Base-by-base conservation (phyloP, 352 stramenopile genomes). In the Phytophthora capsici region DNA sequence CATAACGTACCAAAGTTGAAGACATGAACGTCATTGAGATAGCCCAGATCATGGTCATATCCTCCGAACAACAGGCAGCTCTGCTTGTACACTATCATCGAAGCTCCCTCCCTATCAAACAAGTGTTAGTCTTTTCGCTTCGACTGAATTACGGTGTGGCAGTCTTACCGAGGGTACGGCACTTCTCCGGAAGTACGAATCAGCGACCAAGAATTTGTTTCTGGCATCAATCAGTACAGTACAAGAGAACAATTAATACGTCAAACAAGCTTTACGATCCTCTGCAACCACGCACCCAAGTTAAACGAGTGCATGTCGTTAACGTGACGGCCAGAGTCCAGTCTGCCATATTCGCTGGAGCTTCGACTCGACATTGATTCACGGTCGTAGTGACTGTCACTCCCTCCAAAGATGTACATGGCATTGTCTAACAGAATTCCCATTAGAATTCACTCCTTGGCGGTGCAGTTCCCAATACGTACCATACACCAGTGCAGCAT, bases 261-360 rank as follows among this genome's bases (percentile, higher is more conserved):
- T 19, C 16, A 20, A 48, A 23, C 8, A n/a, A 16, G 0, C 22
- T 25, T 41, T 41, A 9, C 13, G 16, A 32, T 23, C 19, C 30
- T 20, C 26, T 17, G 14, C 9, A 16, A 44, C 2, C 32, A 57
- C 69, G 47, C 57, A 91, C 85, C 85, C 56, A 95, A 93, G 71
- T 98, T 95, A 73, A 98, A 99, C 77, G 98, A 91, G 65, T 99
- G 93, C 73, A 99, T 98, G 74, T 99, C 97, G 51, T 93, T 97
- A 53, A 95, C 84, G 55, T 97, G 96, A 50, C 84, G 93, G 28
- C 95, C 95, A 19, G 64, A 62, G 32, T 77, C 69, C 17, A 60
- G 16, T 71, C 69, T 52, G 62, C 98, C 96, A 66, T 99, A 99
- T 41, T 96, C 94, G 28, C 92, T 93, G 74, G 97, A 98, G 47